These are phyloP conservation scores for Circinella umbellata DNA, from an alignment of 371 early-diverging fungal species.

Conservation along the genomic window DNA sequence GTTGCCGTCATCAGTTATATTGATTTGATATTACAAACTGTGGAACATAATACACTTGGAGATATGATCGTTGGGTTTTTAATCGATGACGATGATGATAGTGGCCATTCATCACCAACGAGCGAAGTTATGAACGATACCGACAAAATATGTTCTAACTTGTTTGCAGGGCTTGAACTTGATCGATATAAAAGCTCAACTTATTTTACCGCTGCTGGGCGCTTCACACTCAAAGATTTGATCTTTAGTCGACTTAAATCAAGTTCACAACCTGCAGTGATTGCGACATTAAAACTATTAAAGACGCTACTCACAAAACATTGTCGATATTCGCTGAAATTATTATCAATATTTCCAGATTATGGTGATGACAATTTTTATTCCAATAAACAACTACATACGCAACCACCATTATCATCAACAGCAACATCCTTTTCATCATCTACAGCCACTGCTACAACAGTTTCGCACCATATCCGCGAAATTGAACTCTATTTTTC, in stretches of 20 bases:
- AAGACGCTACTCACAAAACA: conserved; percentile 74
- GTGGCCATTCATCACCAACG: conserved; percentile 4
- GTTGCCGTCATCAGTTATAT: conserved; percentile 85
- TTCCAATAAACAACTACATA: conserved; percentile 3
- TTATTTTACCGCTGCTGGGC: conserved; percentile 58
- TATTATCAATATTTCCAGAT: conserved; percentile 63
- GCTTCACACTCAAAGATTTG: conserved; percentile 73
- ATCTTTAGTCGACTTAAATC: conserved; percentile 74
- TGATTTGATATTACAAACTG: conserved; percentile 70
- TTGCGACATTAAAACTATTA: conserved; percentile 77
- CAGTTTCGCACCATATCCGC: conserved; percentile 61
- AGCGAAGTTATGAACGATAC: conserved; percentile 7
- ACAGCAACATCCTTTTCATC: not conserved
- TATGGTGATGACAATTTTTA: not conserved
- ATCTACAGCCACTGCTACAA: conserved; percentile 16
- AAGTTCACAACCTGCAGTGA: conserved; percentile 69
- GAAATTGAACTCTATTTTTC: conserved; percentile 69
- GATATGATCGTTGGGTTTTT: conserved; percentile 72
- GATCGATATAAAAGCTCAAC: conserved; percentile 34
- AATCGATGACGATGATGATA: conserved; percentile 59
- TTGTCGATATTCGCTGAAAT: conserved; percentile 66
- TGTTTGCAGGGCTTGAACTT: conserved; percentile 30
- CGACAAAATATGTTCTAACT: conserved; percentile 14
- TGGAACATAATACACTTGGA: conserved; percentile 72
- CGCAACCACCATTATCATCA: conserved; percentile 5